A percentile compares a stretch with the other conserved stretches of the same genome.
phyloP scores from a whole-genome alignment of 768 basidiomycete genomes.

The Epithele typhae region DNA sequence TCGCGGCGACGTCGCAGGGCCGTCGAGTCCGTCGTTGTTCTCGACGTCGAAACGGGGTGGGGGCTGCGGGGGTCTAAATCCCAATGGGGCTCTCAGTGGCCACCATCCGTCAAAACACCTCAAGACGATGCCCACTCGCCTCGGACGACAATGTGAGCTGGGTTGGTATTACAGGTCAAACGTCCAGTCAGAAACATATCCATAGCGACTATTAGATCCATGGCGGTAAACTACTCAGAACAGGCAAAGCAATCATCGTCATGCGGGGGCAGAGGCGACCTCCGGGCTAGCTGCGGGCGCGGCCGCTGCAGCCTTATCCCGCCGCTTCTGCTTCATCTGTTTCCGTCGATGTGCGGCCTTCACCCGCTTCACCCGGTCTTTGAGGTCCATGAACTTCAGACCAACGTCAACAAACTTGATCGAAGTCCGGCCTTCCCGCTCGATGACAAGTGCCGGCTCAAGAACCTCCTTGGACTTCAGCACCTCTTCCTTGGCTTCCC shows the following conservation, averaged over 20 bases:
- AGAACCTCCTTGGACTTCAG: constrained; percentile 6
- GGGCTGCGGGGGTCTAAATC: no score
- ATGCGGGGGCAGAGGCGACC: not conserved
- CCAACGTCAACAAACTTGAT: constrained; percentile 75
- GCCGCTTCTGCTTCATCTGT: constrained; percentile 5
- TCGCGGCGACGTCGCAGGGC: no score
- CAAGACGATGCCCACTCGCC: no score
- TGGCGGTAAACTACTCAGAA: not conserved
- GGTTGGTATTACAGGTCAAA: no score
- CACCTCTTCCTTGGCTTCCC: no score
- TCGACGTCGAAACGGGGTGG: no score
- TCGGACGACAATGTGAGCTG: no score
- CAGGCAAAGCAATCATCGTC: no score
- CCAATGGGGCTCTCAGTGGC: no score
- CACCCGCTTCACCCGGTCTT: constrained; percentile 47
- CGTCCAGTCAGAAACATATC: not conserved
- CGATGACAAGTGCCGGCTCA: constrained; percentile 6
- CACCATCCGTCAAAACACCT: no score
- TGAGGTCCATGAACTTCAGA: constrained; percentile 57
- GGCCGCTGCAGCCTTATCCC: not conserved
- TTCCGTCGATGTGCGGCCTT: constrained; percentile 40
- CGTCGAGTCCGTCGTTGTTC: no score
- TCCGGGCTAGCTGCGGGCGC: not conserved
- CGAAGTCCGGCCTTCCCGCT: constrained; percentile 44
- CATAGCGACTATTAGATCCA: not conserved